phyloP scores from a whole-genome alignment of 768 basidiomycete genomes.

The Auriculariales sp. region DNA sequence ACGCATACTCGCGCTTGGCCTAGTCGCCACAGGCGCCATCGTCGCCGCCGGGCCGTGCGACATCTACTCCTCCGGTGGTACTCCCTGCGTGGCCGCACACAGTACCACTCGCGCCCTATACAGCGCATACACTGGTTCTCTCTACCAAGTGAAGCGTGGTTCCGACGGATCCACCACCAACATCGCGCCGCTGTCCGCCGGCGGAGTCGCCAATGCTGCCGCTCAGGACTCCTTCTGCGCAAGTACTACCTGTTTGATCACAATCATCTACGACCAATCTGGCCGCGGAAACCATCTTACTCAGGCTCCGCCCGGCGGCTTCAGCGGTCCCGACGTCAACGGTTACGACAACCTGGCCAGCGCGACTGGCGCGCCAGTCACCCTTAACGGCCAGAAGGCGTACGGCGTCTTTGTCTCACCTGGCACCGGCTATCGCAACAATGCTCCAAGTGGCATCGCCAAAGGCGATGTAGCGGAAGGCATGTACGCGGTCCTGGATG shows the following conservation, averaged over 20 bases:
- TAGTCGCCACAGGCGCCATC: not conserved
- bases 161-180: not conserved
- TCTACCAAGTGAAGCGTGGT: not conserved
- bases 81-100: not conserved
- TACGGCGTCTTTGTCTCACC: not conserved
- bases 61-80: not conserved
- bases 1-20: not conserved
- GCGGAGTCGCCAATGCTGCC: not conserved
- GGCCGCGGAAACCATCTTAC: conserved; percentile 1
- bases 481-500: not conserved
- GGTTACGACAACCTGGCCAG: not conserved
- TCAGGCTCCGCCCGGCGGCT: not conserved
- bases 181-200: not conserved
- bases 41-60: conserved; percentile 1
- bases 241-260: not conserved
- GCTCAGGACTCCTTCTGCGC: not conserved
- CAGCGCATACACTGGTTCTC: not conserved
- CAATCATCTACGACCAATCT: not conserved
- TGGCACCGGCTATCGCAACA: not conserved
- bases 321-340: not conserved
- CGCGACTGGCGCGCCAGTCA: not conserved
- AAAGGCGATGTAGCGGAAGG: not conserved
- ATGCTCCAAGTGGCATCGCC: not conserved
- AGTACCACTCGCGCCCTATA: not conserved
- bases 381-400: not conserved